Conservation (phyloP, 2,329 filamentous ascomycete species). For the Calonectria pseudoturangicola region DNA sequence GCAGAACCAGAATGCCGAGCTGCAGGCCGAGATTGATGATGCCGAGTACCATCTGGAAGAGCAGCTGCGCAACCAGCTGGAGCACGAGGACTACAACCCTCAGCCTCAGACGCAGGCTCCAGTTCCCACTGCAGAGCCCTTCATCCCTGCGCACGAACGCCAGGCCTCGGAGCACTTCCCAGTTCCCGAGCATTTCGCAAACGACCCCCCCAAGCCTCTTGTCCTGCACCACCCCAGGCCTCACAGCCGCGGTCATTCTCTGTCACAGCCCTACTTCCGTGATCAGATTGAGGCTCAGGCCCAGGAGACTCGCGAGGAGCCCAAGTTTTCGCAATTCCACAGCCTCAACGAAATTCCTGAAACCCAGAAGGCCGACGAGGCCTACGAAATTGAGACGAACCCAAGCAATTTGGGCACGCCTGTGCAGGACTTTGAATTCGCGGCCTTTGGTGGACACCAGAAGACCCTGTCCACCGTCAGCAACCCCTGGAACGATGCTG, state of each 20-base stretch:
- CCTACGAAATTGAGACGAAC: constrained; percentile 83
- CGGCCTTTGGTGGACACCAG: constrained; percentile 69
- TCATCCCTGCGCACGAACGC: constrained; percentile 60
- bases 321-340: constrained; percentile 62
- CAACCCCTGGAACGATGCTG: constrained; percentile 78
- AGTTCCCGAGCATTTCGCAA: constrained; percentile 71
- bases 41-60: constrained; percentile 90
- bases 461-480: constrained; percentile 73
- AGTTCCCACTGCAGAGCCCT: constrained; percentile 48
- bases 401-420: constrained; percentile 83
- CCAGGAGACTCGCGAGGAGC: constrained; percentile 62
- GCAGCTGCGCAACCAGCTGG: constrained; percentile 84
- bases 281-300: constrained; percentile 71
- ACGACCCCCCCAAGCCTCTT: constrained; percentile 71
- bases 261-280: constrained; percentile 79
- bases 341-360: constrained; percentile 65
- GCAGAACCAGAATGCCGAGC: constrained; percentile 75
- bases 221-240: constrained; percentile 83
- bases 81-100: constrained; percentile 85
- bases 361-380: constrained; percentile 68
- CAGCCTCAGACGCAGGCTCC: constrained; percentile 65
- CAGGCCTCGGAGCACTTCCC: constrained; percentile 70
- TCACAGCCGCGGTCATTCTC: constrained; percentile 83
- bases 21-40: constrained; percentile 90
- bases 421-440: constrained; percentile 69